Evolutionary conservation across 2,329 filamentous ascomycete genomes (phyloP).

Genomic region (Helicocarpus griseus): DNA sequence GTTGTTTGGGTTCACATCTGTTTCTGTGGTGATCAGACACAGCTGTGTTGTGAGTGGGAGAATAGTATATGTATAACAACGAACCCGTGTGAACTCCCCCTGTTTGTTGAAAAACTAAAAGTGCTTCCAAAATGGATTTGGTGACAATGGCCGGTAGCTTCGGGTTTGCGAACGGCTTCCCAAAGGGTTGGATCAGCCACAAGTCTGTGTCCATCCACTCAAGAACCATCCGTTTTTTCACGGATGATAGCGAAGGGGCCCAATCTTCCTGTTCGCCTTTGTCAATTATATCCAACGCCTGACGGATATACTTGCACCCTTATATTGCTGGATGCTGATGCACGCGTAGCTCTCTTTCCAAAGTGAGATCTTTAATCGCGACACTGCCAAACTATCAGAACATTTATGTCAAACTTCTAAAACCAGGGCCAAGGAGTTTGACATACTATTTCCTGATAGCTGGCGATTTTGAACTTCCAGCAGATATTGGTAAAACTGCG

Average conservation of each 20-base stretch:
- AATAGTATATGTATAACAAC: background rate
- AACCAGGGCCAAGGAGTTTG: background rate
- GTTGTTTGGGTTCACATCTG: conserved; percentile 11
- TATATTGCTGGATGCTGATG: conserved; percentile 9
- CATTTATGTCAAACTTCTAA: background rate
- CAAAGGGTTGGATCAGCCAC: conserved; percentile 7
- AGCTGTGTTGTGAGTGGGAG: background rate
- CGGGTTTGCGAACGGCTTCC: conserved; percentile 10
- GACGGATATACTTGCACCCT: conserved; percentile 7
- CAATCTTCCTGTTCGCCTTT: conserved; percentile 9
- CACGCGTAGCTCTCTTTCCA: conserved; percentile 8
- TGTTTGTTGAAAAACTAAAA: conserved; percentile 6
- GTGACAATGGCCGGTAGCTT: conserved; percentile 8
- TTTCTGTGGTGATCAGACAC: background rate
- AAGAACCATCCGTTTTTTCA: conserved; percentile 10
- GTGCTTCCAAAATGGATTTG: conserved; percentile 9
- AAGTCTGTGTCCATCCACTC: conserved; percentile 12
- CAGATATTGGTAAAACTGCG: background rate
- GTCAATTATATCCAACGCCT: conserved; percentile 9
- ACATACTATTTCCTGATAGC: background rate
- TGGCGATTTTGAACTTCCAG: too few species aligned
- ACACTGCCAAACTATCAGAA: conserved; percentile 2
- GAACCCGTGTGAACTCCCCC: conserved; percentile 9
- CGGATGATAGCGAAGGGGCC: conserved; percentile 4
- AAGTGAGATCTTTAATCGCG: conserved; percentile 7